These are phyloP conservation scores for Pythium biforme DNA, from an alignment of 352 stramenopile genomes.

Conservation along the genomic window DNA sequence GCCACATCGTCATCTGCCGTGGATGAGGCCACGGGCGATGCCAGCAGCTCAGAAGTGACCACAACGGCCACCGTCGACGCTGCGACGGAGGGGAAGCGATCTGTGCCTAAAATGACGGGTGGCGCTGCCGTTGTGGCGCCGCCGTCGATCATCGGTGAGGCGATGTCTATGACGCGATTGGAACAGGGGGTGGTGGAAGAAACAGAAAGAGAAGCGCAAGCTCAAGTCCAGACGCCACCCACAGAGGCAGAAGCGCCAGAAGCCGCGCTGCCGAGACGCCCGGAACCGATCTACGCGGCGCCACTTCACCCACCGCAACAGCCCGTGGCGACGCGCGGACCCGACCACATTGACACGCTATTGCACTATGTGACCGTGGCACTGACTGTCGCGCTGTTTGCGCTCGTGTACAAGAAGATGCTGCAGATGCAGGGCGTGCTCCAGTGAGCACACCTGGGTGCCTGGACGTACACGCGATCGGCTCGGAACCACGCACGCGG, in stretches of 20 bases:
- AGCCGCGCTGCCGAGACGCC: background rate
- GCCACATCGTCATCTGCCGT: background rate
- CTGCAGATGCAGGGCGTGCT: slow-evolving; percentile 70
- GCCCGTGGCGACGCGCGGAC: slow-evolving; percentile 27
- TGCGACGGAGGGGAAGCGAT: background rate
- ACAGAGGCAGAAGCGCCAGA: background rate
- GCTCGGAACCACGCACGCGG: no score
- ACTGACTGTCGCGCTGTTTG: slow-evolving; percentile 67
- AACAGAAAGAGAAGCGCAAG: background rate
- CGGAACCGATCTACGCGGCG: slow-evolving; percentile 9
- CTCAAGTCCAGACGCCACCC: no score
- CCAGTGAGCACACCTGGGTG: no score
- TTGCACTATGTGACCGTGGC: slow-evolving; percentile 70
- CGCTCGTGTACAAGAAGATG: slow-evolving; percentile 79
- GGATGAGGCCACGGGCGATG: background rate
- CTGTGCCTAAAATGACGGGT: background rate
- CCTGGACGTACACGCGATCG: no score
- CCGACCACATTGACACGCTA: slow-evolving; percentile 54
- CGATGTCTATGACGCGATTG: slow-evolving; percentile 13
- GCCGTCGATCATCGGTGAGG: slow-evolving; percentile 11
- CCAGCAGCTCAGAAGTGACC: background rate
- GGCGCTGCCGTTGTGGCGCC: background rate
- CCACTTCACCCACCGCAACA: slow-evolving; percentile 10
- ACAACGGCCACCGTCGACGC: background rate
- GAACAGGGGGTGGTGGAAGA: background rate